Conservation (phyloP, 164 flowering plant species). For the Piper betle region DNA sequence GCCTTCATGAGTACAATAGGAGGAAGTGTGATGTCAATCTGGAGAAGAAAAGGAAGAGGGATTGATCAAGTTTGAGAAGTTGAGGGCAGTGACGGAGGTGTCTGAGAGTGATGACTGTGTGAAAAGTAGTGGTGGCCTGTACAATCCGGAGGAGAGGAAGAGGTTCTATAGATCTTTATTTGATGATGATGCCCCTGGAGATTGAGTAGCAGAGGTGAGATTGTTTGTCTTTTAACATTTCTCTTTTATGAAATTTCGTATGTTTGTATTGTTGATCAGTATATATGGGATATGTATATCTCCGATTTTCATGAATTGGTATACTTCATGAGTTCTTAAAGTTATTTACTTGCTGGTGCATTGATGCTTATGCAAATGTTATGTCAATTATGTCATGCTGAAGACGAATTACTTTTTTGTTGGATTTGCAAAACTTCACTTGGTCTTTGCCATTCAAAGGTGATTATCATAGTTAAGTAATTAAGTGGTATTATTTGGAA, state of each 20-base stretch:
- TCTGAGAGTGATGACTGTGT: constrained; percentile 32
- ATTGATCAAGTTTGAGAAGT: constrained; percentile 8
- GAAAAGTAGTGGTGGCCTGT: constrained; percentile 30
- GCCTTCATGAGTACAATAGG: constrained; percentile 64
- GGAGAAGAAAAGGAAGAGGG: constrained; percentile 59
- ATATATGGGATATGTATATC: too few species aligned
- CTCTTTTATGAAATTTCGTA: neutral
- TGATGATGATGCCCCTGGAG: constrained; percentile 8
- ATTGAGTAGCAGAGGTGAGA: constrained; percentile 3
- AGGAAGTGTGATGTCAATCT: constrained; percentile 44
- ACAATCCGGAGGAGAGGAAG: constrained; percentile 78
- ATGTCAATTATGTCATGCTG: too few species aligned
- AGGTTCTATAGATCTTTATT: constrained; percentile 35
- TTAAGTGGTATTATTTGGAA: too few species aligned
- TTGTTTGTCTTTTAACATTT: neutral
- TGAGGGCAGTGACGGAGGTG: constrained; percentile 18
- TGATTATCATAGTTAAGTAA: too few species aligned
- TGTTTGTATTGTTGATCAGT: too few species aligned
- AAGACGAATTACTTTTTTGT: too few species aligned
- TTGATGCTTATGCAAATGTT: too few species aligned
- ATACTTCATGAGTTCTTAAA: too few species aligned
- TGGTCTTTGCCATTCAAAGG: too few species aligned
- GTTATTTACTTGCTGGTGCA: too few species aligned
- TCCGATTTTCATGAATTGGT: too few species aligned
- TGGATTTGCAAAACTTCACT: too few species aligned